Conservation (phyloP, 371 early-diverging fungal species). For the Saksenaea vasiformis region DNA sequence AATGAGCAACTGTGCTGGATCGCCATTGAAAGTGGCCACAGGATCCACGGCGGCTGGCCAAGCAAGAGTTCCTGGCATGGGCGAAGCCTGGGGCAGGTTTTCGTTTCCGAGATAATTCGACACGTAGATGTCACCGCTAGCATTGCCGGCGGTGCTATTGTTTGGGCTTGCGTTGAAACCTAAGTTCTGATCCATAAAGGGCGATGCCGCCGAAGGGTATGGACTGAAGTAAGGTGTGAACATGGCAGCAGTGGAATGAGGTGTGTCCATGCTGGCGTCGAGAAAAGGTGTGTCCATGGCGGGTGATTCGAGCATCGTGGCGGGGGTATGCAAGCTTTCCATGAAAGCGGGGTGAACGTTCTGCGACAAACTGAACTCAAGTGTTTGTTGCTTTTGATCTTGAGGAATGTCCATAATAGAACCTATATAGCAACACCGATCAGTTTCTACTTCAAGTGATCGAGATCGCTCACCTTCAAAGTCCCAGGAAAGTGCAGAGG, state of each 20-base stretch:
- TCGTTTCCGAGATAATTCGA: constrained; percentile 27
- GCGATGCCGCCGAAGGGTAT: constrained; percentile 30
- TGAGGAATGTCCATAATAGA: neutral
- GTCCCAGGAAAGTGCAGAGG: neutral
- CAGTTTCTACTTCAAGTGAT: neutral
- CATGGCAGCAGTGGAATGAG: constrained; percentile 28
- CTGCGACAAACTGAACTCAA: neutral
- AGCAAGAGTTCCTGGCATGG: neutral
- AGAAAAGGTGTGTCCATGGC: constrained; percentile 39
- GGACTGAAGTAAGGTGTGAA: constrained; percentile 38
- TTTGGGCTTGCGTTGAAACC: neutral
- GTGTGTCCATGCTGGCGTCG: constrained; percentile 31
- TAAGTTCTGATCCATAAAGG: neutral
- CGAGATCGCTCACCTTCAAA: neutral
- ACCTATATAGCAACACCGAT: neutral
- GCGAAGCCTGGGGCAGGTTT: neutral
- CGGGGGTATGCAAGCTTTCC: neutral
- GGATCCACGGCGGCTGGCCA: neutral
- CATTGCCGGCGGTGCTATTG: neutral
- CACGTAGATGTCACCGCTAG: constrained; percentile 22
- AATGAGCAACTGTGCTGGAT: constrained; percentile 5
- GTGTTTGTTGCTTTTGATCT: neutral
- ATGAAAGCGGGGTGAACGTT: neutral
- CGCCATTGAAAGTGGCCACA: neutral
- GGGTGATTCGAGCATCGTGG: constrained; percentile 20